These are phyloP conservation scores for Pseudogymnoascus sp. DNA, from an alignment of 2,329 filamentous ascomycete genomes.

Conservation along the genomic window DNA sequence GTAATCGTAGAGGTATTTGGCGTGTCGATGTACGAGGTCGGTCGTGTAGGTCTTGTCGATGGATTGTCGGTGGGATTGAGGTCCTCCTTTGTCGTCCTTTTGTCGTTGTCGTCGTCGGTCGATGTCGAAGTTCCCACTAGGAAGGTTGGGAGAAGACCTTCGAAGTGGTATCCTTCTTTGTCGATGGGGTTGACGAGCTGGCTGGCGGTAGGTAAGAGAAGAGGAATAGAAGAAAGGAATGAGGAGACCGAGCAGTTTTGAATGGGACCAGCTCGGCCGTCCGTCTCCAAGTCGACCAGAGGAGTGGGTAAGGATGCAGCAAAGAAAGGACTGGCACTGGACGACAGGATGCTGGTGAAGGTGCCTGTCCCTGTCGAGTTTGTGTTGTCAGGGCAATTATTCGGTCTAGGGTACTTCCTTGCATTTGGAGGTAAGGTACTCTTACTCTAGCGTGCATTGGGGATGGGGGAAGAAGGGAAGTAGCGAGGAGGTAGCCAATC, in stretches of 20 bases:
- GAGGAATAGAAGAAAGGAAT: not conserved
- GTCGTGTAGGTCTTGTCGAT: not conserved
- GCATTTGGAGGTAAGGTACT: not conserved
- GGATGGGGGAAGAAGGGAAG: not conserved
- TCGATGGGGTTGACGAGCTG: not conserved
- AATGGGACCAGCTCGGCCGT: slow-evolving; percentile 1
- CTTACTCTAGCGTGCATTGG: slow-evolving; percentile 1
- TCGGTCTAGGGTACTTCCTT: slow-evolving; percentile 5
- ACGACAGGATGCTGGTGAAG: not conserved
- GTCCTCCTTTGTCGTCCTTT: not conserved
- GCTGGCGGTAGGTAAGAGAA: not conserved
- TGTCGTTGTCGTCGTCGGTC: not conserved
- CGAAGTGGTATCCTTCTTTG: slow-evolving; percentile 7
- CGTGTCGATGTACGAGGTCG: not conserved
- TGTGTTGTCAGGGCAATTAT: slow-evolving; percentile 9
- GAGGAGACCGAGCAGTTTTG: slow-evolving; percentile 5
- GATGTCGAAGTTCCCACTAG: slow-evolving; percentile 5
- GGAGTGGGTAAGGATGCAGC: slow-evolving; percentile 5
- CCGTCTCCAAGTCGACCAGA: slow-evolving; percentile 8
- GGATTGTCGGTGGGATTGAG: not conserved
- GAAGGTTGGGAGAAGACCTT: slow-evolving; percentile 8
- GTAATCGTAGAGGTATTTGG: slow-evolving; percentile 1
- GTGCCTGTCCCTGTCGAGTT: slow-evolving; percentile 7
- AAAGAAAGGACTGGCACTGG: not conserved
- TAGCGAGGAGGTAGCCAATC: not conserved